Base-by-base conservation (phyloP, 345 rosid species). In the Fremontodendron californicum region DNA sequence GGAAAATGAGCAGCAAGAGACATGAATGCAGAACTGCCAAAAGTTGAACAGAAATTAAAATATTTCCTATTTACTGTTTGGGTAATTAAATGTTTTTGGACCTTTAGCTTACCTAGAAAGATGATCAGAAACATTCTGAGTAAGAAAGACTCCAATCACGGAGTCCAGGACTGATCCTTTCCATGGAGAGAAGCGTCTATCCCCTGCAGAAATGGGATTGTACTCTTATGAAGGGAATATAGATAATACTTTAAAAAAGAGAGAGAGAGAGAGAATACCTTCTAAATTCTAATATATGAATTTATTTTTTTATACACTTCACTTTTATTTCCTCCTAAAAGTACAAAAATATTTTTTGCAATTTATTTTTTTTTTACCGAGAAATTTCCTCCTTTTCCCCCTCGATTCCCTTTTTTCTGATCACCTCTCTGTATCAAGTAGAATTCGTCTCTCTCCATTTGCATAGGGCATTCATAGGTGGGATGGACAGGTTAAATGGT, bases 91-190 rank as follows among this genome's bases (percentile, higher is more conserved):
- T 73, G 52, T 4, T 51, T 27, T 55, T 60, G 57, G 31, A 63
- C 7, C 29, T 72, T 72, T 62, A 72, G 19, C 68, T 84, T 71
- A 93, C 99, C 98, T 94, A 35, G 98, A 94, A 57, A 94, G 91
- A 82, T 94, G 98, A 78, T 94, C 98, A 19, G 98, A 92, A 77
- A 96, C 99, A 76, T 96, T 96, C 75, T 96, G 98, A 31, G 99
- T 96, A 12, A 96, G 97, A 82, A 96, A 96, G 25, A 96, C 99
- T 75, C 99, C 98, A 70, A 94, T 87, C 5, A 96, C 98, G 5
- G 98, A 96, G 86, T 96, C 99, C 55, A 96, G 92, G 33, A 91
- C 97, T 1, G 99, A 96, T 75, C 98, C 99, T 65, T 96, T 96
- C 99, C 98, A 96, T 65, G 84, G 90, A 39, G 98, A 89, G 86